Base-by-base conservation (phyloP, 2,329 filamentous ascomycete species). In the Waltergamsia citrina region DNA sequence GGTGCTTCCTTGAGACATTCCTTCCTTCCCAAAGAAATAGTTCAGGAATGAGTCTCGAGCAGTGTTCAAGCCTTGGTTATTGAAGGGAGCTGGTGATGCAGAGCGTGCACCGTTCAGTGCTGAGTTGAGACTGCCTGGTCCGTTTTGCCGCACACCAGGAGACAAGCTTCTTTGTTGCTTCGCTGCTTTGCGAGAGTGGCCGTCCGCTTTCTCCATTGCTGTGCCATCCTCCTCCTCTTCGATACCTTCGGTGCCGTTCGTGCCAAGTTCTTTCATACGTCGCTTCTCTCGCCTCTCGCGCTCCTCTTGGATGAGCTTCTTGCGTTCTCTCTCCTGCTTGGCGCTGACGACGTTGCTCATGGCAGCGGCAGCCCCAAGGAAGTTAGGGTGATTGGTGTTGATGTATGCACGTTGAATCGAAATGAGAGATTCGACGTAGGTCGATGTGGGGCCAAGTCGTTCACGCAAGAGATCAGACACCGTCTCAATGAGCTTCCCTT, bases 371-470 rank as follows among this genome's bases (percentile, higher is more conserved):
- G 92, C 92, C 29, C 92, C 92, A 12, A 96, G 75, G 65, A 98
- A 98, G 60, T 98, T 98, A 32, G 92, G 92, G 55, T 98, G 92
- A 52, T 98, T 98, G 27, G 92, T 98, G 65, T 98, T 98, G 63
- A 98, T 96, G 60, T 98, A 98, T 15, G 92, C 92, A 45, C 92
- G 77, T 60, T 98, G 92, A 40, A 98, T 98, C 18, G 92, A 83
- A 44, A 98, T 98, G 41, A 98, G 70, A 26, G 90, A 96, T 58
- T 95, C 92, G 28, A 98, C 92, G 46, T 98, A 98, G 34, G 63
- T 72, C 3, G 90, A 94, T 37, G 84, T 79, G 9, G 92, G 92
- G 3, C 92, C 92, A 6, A 98, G 70, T 39, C 90, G 77, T 62
- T 98, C 92, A 35, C 92, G 80, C 33, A 98, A 70, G 29, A 98